These are phyloP conservation scores for Claviceps humidiphila DNA, from an alignment of 2,329 filamentous ascomycete species.

Conservation along the genomic window DNA sequence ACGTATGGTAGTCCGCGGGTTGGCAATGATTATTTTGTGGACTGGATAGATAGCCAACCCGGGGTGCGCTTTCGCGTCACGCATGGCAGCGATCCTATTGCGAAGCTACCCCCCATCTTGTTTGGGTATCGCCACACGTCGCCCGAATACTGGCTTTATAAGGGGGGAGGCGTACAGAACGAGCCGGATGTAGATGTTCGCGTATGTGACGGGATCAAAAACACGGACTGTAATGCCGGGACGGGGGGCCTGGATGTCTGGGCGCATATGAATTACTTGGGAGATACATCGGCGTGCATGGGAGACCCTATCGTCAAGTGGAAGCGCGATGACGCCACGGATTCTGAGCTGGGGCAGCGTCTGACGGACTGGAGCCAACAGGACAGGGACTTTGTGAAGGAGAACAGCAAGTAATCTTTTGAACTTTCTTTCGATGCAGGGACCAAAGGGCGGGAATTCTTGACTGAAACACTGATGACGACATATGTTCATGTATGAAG, in stretches of 20 bases:
- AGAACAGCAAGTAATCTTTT: neutral
- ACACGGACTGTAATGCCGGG: slow-evolving; percentile 37
- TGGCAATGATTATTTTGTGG: slow-evolving; percentile 43
- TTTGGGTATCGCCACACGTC: slow-evolving; percentile 52
- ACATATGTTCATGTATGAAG: too few species aligned
- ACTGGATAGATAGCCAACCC: slow-evolving; percentile 38
- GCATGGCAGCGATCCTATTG: slow-evolving; percentile 53
- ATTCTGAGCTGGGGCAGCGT: slow-evolving; percentile 25
- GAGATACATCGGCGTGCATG: slow-evolving; percentile 27
- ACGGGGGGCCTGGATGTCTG: slow-evolving; percentile 28
- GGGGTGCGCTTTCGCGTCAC: slow-evolving; percentile 51
- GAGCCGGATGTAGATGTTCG: slow-evolving; percentile 28
- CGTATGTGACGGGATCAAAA: slow-evolving; percentile 35
- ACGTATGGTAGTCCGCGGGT: slow-evolving; percentile 55
- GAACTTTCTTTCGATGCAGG: neutral
- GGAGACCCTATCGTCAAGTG: slow-evolving; percentile 10
- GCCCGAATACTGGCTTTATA: slow-evolving; percentile 53
- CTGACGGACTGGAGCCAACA: slow-evolving; percentile 13
- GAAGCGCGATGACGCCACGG: slow-evolving; percentile 15
- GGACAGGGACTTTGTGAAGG: neutral
- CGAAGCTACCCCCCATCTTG: slow-evolving; percentile 48
- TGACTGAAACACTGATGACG: too few species aligned
- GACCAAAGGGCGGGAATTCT: too few species aligned
- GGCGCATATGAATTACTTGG: slow-evolving; percentile 38
- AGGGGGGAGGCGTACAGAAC: slow-evolving; percentile 18